Evolutionary conservation across 768 basidiomycete species (phyloP), one percentile per base, ranked within the genome.

Genomic region (Mycena haematopus): DNA sequence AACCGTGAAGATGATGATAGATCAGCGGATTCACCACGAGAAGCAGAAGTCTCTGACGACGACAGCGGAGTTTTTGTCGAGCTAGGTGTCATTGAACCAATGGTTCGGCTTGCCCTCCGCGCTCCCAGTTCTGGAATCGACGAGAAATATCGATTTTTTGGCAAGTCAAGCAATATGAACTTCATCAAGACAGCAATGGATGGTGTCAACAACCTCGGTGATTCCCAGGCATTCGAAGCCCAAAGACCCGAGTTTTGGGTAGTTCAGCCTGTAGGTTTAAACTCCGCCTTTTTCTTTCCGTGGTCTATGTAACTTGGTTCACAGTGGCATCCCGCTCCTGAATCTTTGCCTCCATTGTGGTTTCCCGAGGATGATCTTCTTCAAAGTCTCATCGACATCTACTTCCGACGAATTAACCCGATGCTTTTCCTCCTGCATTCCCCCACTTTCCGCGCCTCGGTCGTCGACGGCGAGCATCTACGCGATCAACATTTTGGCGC

Each of bases 371-470:
- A 66, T 1, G 77, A 94, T 33, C 76, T 91, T 54, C 29, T 59
- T 24, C 22, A 45, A 17, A 36, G 17, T 42, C 52, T 61, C 27
- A 57, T 63, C 46, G 75, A 82, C 31, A 73, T 85, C 17, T 92
- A 86, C 71, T 94, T 93, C 67, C 69, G 71, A 0, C 68, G 80
- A 38, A 56, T 82, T 53, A 88, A 92, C 65, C 60, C 74, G 15
- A 70, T 80, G 40, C 65, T 80, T 6, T 90, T 91, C 0, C 72
- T 93, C 8, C 74, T 95, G 8, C 92, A 93, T 68, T 80, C 82
- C 1, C 85, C 86, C 0, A 83, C 82, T 13, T 93, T 93, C 67
- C 77, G 61, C 74, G 76, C 24, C 78, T 80, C 44, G 64, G 88
- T 24, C 65, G 67, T 1, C 73, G 79, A 7, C 78, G 80, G 1